phyloP scores from a whole-genome alignment of 2,329 filamentous ascomycete species.

The Pleurostoma richardsiae region DNA sequence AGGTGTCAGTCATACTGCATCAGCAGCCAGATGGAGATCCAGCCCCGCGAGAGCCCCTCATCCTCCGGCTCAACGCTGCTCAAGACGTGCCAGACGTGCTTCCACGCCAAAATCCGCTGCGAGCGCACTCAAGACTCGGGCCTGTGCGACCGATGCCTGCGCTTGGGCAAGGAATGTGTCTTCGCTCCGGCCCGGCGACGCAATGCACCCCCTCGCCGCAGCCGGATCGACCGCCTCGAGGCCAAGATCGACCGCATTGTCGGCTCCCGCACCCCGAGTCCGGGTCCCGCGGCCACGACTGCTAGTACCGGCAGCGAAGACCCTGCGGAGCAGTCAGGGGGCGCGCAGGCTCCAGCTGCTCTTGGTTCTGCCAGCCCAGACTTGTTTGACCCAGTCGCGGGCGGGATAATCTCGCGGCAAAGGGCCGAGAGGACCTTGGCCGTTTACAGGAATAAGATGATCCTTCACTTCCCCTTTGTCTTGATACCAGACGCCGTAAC shows the following conservation, averaged over 20 bases:
- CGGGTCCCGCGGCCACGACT: background rate
- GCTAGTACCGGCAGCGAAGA: too few species aligned
- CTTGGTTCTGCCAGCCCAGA: too few species aligned
- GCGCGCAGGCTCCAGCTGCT: too few species aligned
- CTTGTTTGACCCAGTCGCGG: too few species aligned
- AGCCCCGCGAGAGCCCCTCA: too few species aligned
- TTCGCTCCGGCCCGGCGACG: slow-evolving; percentile 20
- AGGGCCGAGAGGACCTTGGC: background rate
- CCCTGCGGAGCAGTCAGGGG: too few species aligned
- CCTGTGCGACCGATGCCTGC: slow-evolving; percentile 24
- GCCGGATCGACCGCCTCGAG: background rate
- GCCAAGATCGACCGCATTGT: background rate
- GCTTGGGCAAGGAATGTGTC: slow-evolving; percentile 23
- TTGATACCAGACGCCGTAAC: slow-evolving; percentile 11
- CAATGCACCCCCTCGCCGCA: background rate
- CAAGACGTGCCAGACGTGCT: slow-evolving; percentile 28
- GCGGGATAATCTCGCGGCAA: too few species aligned
- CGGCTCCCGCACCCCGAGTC: background rate
- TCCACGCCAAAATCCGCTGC: slow-evolving; percentile 28
- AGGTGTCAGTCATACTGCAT: too few species aligned
- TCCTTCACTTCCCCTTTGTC: slow-evolving; percentile 22
- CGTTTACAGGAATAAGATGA: slow-evolving; percentile 15
- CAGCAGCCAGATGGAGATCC: too few species aligned
- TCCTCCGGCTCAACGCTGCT: slow-evolving; percentile 1
- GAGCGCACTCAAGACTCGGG: slow-evolving; percentile 25